Evolutionary conservation across 108 stramenopile genomes (phyloP), one percentile per base, ranked within the genome.

Genomic region (Nannochloropsis gaditana): DNA sequence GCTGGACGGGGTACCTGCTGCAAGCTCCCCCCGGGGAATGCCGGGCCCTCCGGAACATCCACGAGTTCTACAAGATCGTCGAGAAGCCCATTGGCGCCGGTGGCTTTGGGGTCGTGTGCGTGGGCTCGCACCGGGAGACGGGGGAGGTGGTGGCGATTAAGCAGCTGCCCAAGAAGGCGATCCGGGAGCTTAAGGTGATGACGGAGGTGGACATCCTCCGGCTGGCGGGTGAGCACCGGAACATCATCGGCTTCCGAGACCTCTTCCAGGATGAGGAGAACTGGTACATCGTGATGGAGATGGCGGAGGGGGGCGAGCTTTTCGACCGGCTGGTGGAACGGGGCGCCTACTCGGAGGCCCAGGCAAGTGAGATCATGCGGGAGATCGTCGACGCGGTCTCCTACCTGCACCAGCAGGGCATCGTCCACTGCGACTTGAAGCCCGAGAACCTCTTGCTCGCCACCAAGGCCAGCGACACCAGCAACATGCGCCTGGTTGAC

Each of bases 281-380:
- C 44, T 89, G 73, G 73, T 89, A 85, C 85, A 45, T 89, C 41
- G 88, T 89, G 43, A 89, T 89, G 88, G 88, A 89, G 82, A 85
- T 89, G 10, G 88, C 88, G 41, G 31, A 17, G 21, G 88, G 88
- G 21, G 88, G 84, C 11, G 88, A 89, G 85, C 85, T 89, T 2
- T 89, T 80, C 79, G 84, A 89, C 80, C 85, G 82, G 44, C 88
- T 89, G 3, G 82, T 81, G 41, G 80, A 43, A 21, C 45, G 83
- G 15, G 88, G 85, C 47, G 81, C 45, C n/a, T 42, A 43, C 2
- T n/a, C 41, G 10, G 81, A 85, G 5, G 44, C 44, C 10, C 81
- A 85, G 59, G 42, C 85, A 41, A 79, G 79, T n/a, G 44, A 31
- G 15, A 44, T 89, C 42, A 44, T 89, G 79, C 80, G 85, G 43